Conservation (phyloP, 169 alveolate species). For the Plasmodium fragile region DNA sequence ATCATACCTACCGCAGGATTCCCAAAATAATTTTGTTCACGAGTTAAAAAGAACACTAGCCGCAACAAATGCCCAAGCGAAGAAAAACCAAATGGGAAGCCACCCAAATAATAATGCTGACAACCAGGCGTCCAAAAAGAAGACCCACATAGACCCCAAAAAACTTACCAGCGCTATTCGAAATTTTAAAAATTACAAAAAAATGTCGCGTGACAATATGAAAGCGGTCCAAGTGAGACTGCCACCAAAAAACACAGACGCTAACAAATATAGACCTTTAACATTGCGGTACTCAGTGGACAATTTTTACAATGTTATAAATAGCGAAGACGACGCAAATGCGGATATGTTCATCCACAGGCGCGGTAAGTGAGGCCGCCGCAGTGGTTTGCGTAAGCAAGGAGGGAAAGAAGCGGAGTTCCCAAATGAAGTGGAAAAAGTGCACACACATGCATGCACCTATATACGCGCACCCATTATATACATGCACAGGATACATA, state of each 20-base stretch:
- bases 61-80: not conserved
- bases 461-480: not conserved
- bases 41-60: conserved; percentile 19
- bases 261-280: not conserved
- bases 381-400: not conserved
- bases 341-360: conserved; percentile 27
- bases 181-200: conserved; percentile 52
- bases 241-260: not conserved
- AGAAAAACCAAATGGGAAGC: not conserved
- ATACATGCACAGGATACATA: not conserved
- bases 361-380: not conserved
- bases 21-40: not conserved
- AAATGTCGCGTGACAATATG: not conserved
- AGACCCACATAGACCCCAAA: conserved; percentile 32
- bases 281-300: conserved; percentile 39
- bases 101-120: not conserved
- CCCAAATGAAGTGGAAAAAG: not conserved
- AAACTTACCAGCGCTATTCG: conserved; percentile 16
- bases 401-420: not conserved
- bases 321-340: conserved; percentile 59
- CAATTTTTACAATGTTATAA: conserved; percentile 46
- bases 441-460: not conserved
- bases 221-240: not conserved
- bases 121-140: not conserved
- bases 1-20: not conserved